These are phyloP conservation scores for Vickermania spadyakhi DNA, from an alignment of 208 protist genomes.

Conservation along the genomic window DNA sequence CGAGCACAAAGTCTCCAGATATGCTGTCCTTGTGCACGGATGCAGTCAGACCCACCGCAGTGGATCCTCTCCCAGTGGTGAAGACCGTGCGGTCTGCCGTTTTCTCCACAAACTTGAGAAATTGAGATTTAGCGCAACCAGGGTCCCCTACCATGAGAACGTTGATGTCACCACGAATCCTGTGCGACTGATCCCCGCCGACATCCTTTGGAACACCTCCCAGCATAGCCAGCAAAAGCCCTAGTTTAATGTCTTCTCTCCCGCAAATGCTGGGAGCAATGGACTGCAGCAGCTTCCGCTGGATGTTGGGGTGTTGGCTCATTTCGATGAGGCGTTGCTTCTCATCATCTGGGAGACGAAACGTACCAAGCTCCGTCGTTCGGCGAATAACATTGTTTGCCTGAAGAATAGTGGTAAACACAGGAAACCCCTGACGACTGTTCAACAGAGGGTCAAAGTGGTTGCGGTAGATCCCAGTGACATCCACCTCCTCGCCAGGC, in stretches of 20 bases:
- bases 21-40: slow-evolving; percentile 96
- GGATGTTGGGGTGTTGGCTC: slow-evolving; percentile 80
- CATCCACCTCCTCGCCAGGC: slow-evolving; percentile 96
- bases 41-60: slow-evolving; percentile 98
- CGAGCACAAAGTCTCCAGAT: slow-evolving; percentile 98
- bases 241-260: slow-evolving; percentile 98
- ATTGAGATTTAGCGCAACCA: slow-evolving; percentile 95
- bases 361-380: slow-evolving; percentile 76
- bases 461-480: slow-evolving; percentile 98
- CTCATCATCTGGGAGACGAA: slow-evolving; percentile 88
- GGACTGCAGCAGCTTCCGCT: slow-evolving; percentile 90
- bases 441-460: slow-evolving; percentile 98
- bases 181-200: slow-evolving; percentile 90
- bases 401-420: slow-evolving; percentile 98
- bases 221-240: slow-evolving; percentile 96
- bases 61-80: slow-evolving; percentile 98
- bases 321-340: slow-evolving; percentile 82
- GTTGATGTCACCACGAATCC: slow-evolving; percentile 99
- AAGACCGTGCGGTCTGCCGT: slow-evolving; percentile 97
- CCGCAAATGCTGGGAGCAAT: slow-evolving; percentile 99
- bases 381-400: slow-evolving; percentile 95
- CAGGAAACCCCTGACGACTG: slow-evolving; percentile 97
- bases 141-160: slow-evolving; percentile 99
- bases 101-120: slow-evolving; percentile 99
- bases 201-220: slow-evolving; percentile 94